Evolutionary conservation across 441 rosid species (phyloP), one percentile per base, ranked within the genome.

Genomic region (Erodium texanum): DNA sequence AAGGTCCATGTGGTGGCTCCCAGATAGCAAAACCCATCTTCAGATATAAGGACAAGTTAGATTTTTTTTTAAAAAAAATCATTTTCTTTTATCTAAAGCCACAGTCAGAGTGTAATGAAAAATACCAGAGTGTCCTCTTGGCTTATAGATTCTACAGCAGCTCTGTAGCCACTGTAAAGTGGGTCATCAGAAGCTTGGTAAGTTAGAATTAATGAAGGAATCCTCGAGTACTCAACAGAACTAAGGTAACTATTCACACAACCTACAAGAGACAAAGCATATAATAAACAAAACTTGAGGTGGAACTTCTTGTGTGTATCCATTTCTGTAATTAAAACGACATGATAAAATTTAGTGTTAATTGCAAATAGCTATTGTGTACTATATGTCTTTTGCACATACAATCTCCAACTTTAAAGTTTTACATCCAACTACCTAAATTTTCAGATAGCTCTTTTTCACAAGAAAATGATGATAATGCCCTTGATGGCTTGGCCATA

Each of bases 1-100:
- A 87, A 16, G 83, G 87, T 73, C 89, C 93, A 11, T 87, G 93
- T 65, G 93, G 93, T 8, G 93, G 93, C 79, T 87, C 93, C 93
- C 90, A 87, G 65, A 85, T 76, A 4, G 93, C 93, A 67, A 87
- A 87, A 65, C 88, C 78, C 80, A 87, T 63, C 93, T 87, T 69
- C 59, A 64, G 38, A 69, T 64, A 7, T 10, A 9, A 64, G 1
- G 24, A 65, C 24, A 19, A 24, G 19, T 3, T 4, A 65, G 16
- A 64, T 38, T 38, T 70, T 66, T 7, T 66, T 10, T 27, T 16
- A 12, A n/a, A n/a, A n/a, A n/a, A n/a, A n/a, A 72, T 10, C 0
- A 8, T 38, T 38, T 70, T 66, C 11, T 66, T 10, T 27, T 16
- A 12, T 34, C 68, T 67, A 11, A 9, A 70, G 24, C 62, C 38